These are phyloP conservation scores for Epicoccum sorghinum DNA, from an alignment of 2,329 filamentous ascomycete genomes.

Conservation along the genomic window DNA sequence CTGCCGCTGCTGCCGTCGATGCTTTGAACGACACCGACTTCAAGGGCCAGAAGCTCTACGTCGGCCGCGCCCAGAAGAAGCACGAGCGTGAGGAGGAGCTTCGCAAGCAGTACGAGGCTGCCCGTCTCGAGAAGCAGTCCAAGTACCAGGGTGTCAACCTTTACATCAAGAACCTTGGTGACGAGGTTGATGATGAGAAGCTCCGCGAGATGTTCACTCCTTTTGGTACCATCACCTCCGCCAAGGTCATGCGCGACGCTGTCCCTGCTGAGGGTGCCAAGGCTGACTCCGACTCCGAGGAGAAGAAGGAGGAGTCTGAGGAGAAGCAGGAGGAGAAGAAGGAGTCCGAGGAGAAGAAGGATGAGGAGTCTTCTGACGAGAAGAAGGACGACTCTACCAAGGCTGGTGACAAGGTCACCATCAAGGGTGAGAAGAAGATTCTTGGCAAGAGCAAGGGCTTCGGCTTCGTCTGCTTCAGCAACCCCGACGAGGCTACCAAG, in stretches of 20 bases:
- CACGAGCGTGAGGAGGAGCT: constrained; percentile 99
- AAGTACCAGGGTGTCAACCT: constrained; percentile 99
- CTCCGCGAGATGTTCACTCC: constrained; percentile 90
- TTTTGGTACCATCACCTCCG: constrained; percentile 94
- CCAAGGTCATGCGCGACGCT: constrained; percentile 97
- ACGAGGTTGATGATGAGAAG: constrained; percentile 98
- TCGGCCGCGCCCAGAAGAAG: constrained; percentile 99
- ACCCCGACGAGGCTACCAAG: constrained; percentile 98
- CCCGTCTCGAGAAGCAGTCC: constrained; percentile 95
- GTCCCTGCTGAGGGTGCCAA: constrained; percentile 57
- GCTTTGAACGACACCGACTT: constrained; percentile 91
- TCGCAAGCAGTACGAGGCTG: constrained; percentile 97
- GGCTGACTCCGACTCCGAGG: constrained; percentile 53
- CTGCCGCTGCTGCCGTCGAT: constrained; percentile 83
- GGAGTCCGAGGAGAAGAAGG: constrained; percentile 63
- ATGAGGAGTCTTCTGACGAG: constrained; percentile 61
- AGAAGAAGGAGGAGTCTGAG: constrained; percentile 50
- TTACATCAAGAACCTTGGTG: constrained; percentile 98
- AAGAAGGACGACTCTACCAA: constrained; percentile 63
- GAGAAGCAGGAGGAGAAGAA: constrained; percentile 64
- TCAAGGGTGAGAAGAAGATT: constrained; percentile 65
- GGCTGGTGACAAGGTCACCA: constrained; percentile 59
- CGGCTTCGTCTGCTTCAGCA: constrained; percentile 99
- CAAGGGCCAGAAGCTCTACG: constrained; percentile 93
- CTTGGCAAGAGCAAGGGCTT: constrained; percentile 99